Percentiles rank a stretch among this genome's conserved stretches.
Evolutionary conservation across 2,329 filamentous ascomycete genomes (phyloP).

Genomic region (Aspergillus puulaauensis): DNA sequence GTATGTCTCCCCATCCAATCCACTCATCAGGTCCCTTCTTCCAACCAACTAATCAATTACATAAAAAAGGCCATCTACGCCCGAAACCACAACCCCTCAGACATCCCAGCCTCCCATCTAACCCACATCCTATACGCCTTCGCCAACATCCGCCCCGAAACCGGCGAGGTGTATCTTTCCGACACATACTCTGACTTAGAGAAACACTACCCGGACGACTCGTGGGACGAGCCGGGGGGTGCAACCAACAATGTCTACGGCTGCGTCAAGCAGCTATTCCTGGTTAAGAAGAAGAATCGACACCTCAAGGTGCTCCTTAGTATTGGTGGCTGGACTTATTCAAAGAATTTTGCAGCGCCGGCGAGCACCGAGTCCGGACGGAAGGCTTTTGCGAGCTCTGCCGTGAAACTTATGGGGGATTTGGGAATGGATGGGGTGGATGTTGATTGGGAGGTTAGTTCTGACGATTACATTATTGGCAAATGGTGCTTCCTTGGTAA

Average conservation of each 20-base stretch:
- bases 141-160: constrained; percentile 76
- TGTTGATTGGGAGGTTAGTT: constrained; percentile 41
- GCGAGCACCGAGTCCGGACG: constrained; percentile 60
- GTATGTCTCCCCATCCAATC: constrained; percentile 19
- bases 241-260: constrained; percentile 67
- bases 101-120: constrained; percentile 75
- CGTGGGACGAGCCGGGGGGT: constrained; percentile 60
- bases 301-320: constrained; percentile 78
- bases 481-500: neutral
- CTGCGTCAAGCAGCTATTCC: constrained; percentile 71
- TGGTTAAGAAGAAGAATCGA: constrained; percentile 73
- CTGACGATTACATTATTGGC: too few relatives aligned
- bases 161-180: constrained; percentile 75
- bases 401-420: constrained; percentile 72
- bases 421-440: constrained; percentile 63
- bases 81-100: constrained; percentile 79
- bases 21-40: neutral
- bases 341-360: constrained; percentile 70
- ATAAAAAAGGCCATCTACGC: constrained; percentile 71
- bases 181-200: constrained; percentile 69
- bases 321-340: constrained; percentile 80
- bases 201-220: constrained; percentile 69
- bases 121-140: constrained; percentile 92
- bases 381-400: constrained; percentile 63
- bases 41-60: too few relatives aligned